A percentile compares a stretch with the other conserved stretches of the same genome.
Conservation (phyloP, 2,329 filamentous ascomycete species). For the Thyridium curvatum region DNA sequence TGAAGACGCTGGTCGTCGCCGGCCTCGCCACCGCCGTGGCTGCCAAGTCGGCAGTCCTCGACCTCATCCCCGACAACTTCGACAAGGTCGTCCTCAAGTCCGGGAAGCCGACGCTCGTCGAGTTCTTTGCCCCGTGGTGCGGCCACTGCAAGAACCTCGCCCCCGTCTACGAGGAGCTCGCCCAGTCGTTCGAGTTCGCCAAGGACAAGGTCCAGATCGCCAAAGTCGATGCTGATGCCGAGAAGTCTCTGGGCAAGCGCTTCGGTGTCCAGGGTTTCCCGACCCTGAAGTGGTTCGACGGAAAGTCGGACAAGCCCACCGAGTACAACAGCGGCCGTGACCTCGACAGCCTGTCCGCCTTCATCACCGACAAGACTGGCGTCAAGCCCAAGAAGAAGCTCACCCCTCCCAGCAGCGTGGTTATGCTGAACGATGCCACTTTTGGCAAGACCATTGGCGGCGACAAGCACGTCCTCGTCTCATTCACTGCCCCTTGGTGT, state of each 20-base stretch:
- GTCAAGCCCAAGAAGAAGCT: conserved; percentile 72
- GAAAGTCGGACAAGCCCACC: conserved; percentile 76
- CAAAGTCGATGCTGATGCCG: conserved; percentile 91
- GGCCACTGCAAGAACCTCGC: conserved; percentile 98
- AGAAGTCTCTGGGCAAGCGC: conserved; percentile 76
- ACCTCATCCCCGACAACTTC: conserved; percentile 87
- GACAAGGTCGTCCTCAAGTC: conserved; percentile 83
- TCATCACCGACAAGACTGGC: conserved; percentile 82
- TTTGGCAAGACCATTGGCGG: conserved; percentile 75
- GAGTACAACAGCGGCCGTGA: conserved; percentile 87
- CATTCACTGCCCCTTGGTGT: conserved; percentile 98
- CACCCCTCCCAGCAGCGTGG: conserved; percentile 66
- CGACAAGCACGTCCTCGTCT: conserved; percentile 86
- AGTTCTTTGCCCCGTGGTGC: conserved; percentile 99
- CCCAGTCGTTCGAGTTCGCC: conserved; percentile 62
- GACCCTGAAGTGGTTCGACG: conserved; percentile 96
- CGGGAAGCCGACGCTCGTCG: conserved; percentile 90
- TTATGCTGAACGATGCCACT: conserved; percentile 70
- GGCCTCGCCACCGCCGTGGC: conserved; percentile 49
- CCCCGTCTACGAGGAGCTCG: conserved; percentile 90
- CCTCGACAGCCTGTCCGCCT: conserved; percentile 74
- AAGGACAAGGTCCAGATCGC: conserved; percentile 75
- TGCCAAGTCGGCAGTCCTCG: conserved; percentile 78
- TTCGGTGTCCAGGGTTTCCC: conserved; percentile 94
- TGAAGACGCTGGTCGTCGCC: conserved; percentile 55